phyloP scores from a whole-genome alignment of 164 flowering plant genomes.

The Liquidambar formosana region DNA sequence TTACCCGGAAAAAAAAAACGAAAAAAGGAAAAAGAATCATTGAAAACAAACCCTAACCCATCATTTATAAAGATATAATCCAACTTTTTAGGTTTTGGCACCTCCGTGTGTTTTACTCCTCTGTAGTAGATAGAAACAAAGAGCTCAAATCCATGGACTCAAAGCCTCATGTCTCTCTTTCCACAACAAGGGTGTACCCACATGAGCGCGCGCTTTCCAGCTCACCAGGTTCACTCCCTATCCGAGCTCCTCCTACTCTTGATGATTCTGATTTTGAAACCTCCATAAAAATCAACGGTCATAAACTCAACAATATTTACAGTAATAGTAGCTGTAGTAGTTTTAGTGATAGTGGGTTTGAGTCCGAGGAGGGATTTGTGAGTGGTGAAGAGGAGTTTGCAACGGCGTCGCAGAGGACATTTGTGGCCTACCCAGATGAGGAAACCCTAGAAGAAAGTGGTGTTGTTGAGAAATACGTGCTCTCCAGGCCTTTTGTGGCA shows the following conservation, averaged over 20 bases:
- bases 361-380: slow-evolving; percentile 11
- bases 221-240: slow-evolving; percentile 25
- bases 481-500: slow-evolving; percentile 15
- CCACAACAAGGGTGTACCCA: no score
- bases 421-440: slow-evolving; percentile 27
- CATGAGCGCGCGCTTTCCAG: slow-evolving; percentile 6
- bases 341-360: slow-evolving; percentile 35
- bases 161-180: slow-evolving; percentile 29
- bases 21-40: no score
- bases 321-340: slow-evolving; percentile 15
- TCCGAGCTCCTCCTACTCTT: slow-evolving; percentile 30
- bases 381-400: slow-evolving; percentile 73
- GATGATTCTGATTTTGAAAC: slow-evolving; percentile 23
- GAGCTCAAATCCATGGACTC: slow-evolving; percentile 20
- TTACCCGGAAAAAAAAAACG: no score
- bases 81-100: no score
- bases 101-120: not conserved
- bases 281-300: not conserved
- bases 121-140: not conserved
- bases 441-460: no score
- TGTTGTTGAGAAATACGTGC: slow-evolving; percentile 5
- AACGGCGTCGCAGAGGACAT: slow-evolving; percentile 44
- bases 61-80: no score
- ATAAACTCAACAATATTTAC: not conserved
- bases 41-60: no score